Conservation (phyloP, 768 basidiomycete genomes). For the Rhodotorula kratochvilovae region DNA sequence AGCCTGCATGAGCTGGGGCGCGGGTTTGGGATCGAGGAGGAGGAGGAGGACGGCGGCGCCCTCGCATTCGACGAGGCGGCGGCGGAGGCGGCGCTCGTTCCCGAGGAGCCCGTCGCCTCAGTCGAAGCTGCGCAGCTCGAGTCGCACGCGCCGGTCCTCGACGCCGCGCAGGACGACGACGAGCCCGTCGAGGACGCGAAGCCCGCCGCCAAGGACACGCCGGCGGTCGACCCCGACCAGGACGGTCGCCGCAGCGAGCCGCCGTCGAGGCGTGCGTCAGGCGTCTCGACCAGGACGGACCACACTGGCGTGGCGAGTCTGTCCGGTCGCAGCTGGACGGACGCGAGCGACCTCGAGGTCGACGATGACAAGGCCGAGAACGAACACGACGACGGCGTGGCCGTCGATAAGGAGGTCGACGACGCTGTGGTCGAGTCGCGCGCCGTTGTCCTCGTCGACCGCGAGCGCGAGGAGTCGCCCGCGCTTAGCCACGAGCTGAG, state of each 20-base stretch:
- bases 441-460: no score
- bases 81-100: background rate
- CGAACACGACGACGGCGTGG: no score
- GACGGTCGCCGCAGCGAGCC: background rate
- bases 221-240: no score
- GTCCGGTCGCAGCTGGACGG: background rate
- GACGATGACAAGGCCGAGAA: background rate
- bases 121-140: background rate
- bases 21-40: background rate
- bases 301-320: slow-evolving; percentile 21
- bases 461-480: background rate
- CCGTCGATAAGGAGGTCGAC: no score
- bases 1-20: no score
- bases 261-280: slow-evolving; percentile 7
- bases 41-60: background rate
- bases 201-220: no score
- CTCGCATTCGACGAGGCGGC: background rate
- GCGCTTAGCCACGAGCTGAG: background rate
- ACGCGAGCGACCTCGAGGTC: background rate
- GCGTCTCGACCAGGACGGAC: slow-evolving; percentile 17
- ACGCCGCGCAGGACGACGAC: background rate
- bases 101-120: background rate
- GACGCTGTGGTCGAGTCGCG: no score
- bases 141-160: background rate
- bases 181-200: no score